Evolutionary conservation across 305 asterid species (phyloP), one percentile per base, ranked within the genome.

Genomic region (Fraxinus baroniana): DNA sequence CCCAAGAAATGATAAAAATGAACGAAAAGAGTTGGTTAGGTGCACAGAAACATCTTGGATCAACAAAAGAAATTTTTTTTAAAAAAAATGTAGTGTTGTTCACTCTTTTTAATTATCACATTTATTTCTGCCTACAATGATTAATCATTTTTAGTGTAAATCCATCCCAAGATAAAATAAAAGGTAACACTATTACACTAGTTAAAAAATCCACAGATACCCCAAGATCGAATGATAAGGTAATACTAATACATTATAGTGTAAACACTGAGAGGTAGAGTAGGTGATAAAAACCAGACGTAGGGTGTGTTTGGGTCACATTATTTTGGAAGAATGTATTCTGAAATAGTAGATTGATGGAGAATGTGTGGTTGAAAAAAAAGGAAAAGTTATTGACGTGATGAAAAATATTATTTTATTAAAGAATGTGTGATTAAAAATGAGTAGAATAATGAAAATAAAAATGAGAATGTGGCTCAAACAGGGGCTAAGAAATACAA

Each of bases 101-200:
- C 28, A 39, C 37, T 35, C 28, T 17, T 52, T 72, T 57, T 18
- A 5, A 83, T 75, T 26, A 36, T 33, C 20, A 74, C 55, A 52
- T 39, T 32, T 30, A 79, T 81, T 81, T 76, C 30, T 52, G 46
- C 55, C 36, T 22, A 68, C 46, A 79, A 37, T 55, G 80, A 78
- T 13, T 64, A 7, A 74, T 35, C 18, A 66, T 26, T 46, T 22
- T 32, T 17, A 74, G 57, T 17, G 57, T 32, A 18, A 66, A 44
- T 37, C 2, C 79, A 41, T 24, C n/a, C 79, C 82, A 74, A 68
- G 74, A 83, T 74, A 35, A 78, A 62, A 79, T 57, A 33, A 66
- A 52, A 64, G 68, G 60, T 49, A 30, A 20, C 26, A 17, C 72
- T 20, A 24, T 3, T 26, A 26, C 33, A 66, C 17, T 24, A 3